phyloP scores from a whole-genome alignment of 225 moss, liverwort and hornwort species.

The Climacium dendroides region DNA sequence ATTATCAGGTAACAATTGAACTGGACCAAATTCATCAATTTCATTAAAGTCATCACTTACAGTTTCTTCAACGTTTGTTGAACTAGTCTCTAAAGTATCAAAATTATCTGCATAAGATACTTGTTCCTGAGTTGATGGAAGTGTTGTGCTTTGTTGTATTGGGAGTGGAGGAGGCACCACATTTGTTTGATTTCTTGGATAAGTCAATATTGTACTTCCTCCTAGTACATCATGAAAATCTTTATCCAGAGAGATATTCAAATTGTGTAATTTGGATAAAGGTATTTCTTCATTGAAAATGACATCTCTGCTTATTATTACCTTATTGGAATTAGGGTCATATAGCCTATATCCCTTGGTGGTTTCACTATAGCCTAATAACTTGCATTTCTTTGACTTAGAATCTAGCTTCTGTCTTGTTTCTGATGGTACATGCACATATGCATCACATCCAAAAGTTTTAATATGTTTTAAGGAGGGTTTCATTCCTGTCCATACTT shows the following conservation, averaged over 20 bases:
- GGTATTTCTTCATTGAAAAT: background rate
- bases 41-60: background rate
- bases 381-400: background rate
- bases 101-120: background rate
- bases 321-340: background rate
- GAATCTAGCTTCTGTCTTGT: background rate
- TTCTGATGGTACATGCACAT: background rate
- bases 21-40: background rate
- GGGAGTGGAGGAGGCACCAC: too few species aligned
- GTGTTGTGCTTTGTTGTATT: background rate
- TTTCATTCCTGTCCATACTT: background rate
- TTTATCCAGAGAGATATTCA: fast-evolving
- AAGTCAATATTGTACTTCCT: background rate
- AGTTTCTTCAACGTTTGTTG: background rate
- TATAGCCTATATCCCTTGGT: background rate
- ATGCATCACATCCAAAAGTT: background rate
- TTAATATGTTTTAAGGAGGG: background rate
- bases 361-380: background rate
- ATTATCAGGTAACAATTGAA: background rate
- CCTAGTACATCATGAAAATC: background rate
- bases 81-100: background rate
- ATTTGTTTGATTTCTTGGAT: background rate
- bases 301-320: background rate
- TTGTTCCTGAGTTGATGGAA: background rate
- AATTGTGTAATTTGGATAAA: background rate